Conservation (phyloP, 768 basidiomycete genomes). For the Lactarius sanguifluus region DNA sequence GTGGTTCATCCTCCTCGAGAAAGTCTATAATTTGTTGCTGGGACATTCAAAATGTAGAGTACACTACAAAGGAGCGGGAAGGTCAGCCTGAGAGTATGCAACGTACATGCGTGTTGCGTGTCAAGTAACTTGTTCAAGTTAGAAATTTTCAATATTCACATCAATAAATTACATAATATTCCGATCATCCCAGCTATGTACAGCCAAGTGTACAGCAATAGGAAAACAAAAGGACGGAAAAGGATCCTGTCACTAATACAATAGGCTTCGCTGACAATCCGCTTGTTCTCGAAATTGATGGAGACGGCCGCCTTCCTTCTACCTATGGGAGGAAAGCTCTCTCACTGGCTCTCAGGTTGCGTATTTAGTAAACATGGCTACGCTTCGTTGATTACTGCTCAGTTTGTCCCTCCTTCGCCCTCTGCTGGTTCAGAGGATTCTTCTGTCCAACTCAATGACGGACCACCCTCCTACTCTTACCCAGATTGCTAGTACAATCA, state of each 20-base stretch:
- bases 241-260: not conserved
- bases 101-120: too few species aligned
- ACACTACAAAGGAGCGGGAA: not conserved
- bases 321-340: not conserved
- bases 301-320: not conserved
- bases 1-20: not conserved
- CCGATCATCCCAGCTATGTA: too few species aligned
- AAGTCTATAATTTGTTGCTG: not conserved
- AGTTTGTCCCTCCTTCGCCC: not conserved
- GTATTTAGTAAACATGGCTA: not conserved
- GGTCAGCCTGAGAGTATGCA: not conserved
- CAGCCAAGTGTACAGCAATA: too few species aligned
- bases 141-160: too few species aligned
- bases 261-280: not conserved
- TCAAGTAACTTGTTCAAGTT: too few species aligned
- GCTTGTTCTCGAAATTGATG: not conserved
- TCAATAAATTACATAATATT: not conserved
- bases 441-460: not conserved
- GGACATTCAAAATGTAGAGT: not conserved
- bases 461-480: not conserved
- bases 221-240: too few species aligned
- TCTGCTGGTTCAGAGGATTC: not conserved
- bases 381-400: not conserved
- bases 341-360: not conserved
- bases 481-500: fast-evolving